Conservation (phyloP, 495 filamentous ascomycete genomes). For the Aspergillus mulundensis region DNA sequence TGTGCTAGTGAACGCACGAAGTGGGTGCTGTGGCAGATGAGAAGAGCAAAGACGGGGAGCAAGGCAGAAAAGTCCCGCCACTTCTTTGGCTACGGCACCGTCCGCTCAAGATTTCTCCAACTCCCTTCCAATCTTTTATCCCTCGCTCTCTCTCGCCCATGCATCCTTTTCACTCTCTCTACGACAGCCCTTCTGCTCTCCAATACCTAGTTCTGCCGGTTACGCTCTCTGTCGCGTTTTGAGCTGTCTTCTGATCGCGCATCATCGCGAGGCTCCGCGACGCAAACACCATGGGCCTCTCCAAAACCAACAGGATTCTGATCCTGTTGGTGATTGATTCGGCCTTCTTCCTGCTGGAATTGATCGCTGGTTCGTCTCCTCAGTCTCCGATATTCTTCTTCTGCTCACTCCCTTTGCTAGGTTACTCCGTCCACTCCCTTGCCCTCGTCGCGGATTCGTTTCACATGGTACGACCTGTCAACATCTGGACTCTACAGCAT, state of each 20-base stretch:
- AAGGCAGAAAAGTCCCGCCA: neutral
- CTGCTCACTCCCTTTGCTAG: slow-evolving; percentile 29
- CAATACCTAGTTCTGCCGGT: neutral
- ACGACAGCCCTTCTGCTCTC: neutral
- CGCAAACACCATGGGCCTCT: slow-evolving; percentile 68
- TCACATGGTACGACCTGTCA: slow-evolving; percentile 71
- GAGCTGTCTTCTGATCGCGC: neutral
- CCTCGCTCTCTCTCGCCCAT: neutral
- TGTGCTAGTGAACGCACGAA: neutral
- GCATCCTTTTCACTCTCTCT: neutral
- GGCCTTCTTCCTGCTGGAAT: slow-evolving; percentile 83
- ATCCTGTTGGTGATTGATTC: slow-evolving; percentile 89
- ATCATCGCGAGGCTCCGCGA: slow-evolving; percentile 10
- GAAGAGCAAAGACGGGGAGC: neutral
- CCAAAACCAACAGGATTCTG: slow-evolving; percentile 86
- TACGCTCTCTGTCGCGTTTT: neutral
- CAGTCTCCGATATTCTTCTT: neutral
- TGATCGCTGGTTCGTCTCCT: slow-evolving; percentile 60
- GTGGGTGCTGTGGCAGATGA: neutral
- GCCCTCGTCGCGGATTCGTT: slow-evolving; percentile 95
- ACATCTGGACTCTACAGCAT: neutral
- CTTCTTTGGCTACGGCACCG: neutral
- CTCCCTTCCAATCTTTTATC: neutral
- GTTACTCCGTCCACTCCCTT: slow-evolving; percentile 82
- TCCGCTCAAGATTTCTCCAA: neutral